phyloP scores from a whole-genome alignment of 805 yeast genomes.

The Candida loeiensis region DNA sequence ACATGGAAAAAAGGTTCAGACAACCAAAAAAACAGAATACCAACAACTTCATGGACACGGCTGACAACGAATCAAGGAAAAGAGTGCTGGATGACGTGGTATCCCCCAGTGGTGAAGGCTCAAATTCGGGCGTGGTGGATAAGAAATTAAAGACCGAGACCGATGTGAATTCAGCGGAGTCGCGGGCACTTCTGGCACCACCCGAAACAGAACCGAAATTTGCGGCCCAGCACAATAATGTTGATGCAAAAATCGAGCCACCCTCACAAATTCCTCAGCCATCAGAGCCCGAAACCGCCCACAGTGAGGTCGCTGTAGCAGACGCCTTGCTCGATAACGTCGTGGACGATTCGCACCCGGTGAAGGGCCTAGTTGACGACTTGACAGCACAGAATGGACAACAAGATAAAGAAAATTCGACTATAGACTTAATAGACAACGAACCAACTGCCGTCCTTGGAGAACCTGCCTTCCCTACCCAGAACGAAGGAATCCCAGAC shows the following conservation, averaged over 20 bases:
- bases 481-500: neutral
- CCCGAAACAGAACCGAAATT: conserved; percentile 3
- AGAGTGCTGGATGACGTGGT: neutral
- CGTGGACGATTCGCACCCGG: neutral
- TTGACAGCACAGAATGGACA: neutral
- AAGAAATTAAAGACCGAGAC: conserved; percentile 5
- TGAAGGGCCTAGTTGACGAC: neutral
- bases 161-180: neutral
- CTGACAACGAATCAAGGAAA: conserved; percentile 4
- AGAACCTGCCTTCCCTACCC: neutral
- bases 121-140: neutral
- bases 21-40: conserved; percentile 1
- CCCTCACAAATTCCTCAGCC: neutral
- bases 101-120: neutral
- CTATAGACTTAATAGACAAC: conserved; percentile 2
- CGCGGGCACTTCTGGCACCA: neutral
- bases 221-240: neutral
- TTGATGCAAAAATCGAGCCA: neutral
- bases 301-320: neutral
- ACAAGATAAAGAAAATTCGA: neutral
- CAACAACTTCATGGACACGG: conserved; percentile 3
- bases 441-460: neutral
- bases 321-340: neutral
- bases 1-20: conserved; percentile 1
- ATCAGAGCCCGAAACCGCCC: neutral